A percentile compares a stretch with the other conserved stretches of the same genome.
Evolutionary conservation across 441 rosid species (phyloP).

Genomic region (Lepidium campestre): DNA sequence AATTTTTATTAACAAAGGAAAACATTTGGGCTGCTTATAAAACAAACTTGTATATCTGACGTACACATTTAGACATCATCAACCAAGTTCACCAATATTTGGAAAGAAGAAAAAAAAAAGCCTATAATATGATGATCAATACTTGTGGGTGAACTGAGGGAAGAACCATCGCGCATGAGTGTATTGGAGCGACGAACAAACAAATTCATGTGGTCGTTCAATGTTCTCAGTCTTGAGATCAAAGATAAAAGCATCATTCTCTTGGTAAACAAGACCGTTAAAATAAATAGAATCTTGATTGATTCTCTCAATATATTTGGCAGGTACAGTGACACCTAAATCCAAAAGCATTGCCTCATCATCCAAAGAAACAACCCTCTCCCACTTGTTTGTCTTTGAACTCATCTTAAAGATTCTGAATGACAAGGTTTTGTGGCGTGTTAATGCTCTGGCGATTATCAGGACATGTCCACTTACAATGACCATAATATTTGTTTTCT

Average conservation of each 20-base stretch:
- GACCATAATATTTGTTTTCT: not conserved
- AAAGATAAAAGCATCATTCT: not conserved
- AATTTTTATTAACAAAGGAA: too few species aligned
- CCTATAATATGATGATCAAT: not conserved
- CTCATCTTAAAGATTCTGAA: not conserved
- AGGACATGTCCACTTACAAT: not conserved
- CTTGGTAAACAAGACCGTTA: not conserved
- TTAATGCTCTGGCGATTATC: not conserved
- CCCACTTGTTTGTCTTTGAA: not conserved
- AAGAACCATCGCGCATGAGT: not conserved
- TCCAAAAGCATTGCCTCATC: not conserved
- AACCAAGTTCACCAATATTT: too few species aligned
- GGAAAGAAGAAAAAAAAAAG: too few species aligned
- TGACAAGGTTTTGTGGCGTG: not conserved
- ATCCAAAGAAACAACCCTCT: not conserved
- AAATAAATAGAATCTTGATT: not conserved
- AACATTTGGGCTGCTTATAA: too few species aligned
- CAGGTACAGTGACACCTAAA: not conserved
- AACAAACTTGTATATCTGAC: too few species aligned
- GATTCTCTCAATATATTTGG: not conserved
- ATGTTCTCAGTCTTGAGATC: not conserved
- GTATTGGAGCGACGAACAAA: not conserved
- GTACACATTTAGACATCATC: too few species aligned
- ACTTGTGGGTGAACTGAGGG: not conserved
- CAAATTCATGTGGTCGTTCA: not conserved